These are phyloP conservation scores for Avena atlantica DNA, from an alignment of 176 grass and related monocot genomes.

Conservation along the genomic window DNA sequence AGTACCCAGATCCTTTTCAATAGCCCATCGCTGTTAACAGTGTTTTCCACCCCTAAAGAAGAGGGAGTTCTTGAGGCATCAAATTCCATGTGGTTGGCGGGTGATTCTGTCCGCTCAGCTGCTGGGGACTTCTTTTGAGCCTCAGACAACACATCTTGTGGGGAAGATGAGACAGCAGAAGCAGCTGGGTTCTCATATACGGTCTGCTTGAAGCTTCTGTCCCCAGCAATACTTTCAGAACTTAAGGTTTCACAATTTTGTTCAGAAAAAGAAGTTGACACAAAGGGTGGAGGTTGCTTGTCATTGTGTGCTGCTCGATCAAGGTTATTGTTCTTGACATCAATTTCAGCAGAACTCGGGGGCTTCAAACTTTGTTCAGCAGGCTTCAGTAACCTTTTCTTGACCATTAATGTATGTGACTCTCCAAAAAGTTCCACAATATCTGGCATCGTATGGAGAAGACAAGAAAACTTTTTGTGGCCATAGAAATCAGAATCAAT, in stretches of 20 bases:
- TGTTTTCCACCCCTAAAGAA: constrained; percentile 39
- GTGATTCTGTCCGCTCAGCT: constrained; percentile 37
- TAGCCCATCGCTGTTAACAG: constrained; percentile 40
- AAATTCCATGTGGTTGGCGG: constrained; percentile 46
- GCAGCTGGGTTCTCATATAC: constrained; percentile 32
- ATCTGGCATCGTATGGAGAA: constrained; percentile 65
- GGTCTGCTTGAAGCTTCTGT: constrained; percentile 33
- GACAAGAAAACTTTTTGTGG: constrained; percentile 62
- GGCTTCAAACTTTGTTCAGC: constrained; percentile 23
- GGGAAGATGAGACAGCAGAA: constrained; percentile 45
- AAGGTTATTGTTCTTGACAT: constrained; percentile 38
- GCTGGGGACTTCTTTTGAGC: constrained; percentile 33
- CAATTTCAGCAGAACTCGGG: constrained; percentile 40
- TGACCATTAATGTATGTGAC: constrained; percentile 23
- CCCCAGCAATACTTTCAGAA: constrained; percentile 21
- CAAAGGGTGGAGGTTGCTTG: constrained; percentile 11
- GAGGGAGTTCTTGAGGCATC: constrained; percentile 41
- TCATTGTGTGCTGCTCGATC: constrained; percentile 21
- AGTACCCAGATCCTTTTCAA: constrained; percentile 58
- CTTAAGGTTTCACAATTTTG: constrained; percentile 34
- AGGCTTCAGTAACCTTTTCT: constrained; percentile 6
- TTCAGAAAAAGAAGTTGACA: constrained; percentile 29
- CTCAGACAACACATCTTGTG: constrained; percentile 42
- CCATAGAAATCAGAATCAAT: constrained; percentile 63
- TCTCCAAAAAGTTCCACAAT: constrained; percentile 37